These are phyloP conservation scores for Colletotrichum sidae DNA, from an alignment of 2,329 filamentous ascomycete genomes.

Conservation along the genomic window DNA sequence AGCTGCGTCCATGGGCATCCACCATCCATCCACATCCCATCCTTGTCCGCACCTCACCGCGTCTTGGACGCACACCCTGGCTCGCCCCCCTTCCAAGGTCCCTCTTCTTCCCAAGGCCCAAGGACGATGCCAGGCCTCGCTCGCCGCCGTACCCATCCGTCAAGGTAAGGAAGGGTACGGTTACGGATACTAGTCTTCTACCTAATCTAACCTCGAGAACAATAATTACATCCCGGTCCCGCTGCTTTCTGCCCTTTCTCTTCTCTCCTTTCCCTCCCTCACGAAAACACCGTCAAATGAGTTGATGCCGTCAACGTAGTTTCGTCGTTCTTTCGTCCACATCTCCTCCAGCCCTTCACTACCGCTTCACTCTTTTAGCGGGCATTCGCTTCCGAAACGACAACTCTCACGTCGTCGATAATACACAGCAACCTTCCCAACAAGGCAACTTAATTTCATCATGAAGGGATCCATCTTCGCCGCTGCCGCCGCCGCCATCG, in stretches of 20 bases:
- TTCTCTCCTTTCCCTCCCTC: conserved; percentile 49
- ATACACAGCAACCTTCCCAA: conserved; percentile 43
- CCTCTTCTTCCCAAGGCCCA: conserved; percentile 21
- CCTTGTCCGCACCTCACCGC: conserved; percentile 34
- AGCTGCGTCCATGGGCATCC: conserved; percentile 3
- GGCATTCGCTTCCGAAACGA: conserved; percentile 71
- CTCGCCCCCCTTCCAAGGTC: conserved; percentile 18
- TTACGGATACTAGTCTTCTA: conserved; percentile 33
- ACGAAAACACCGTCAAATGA: conserved; percentile 59
- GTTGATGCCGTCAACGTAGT: conserved; percentile 65
- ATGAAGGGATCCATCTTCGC: conserved; percentile 82
- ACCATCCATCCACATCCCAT: conserved; percentile 19
- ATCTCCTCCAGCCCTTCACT: conserved; percentile 51
- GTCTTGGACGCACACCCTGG: conserved; percentile 31
- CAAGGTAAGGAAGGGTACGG: conserved; percentile 9
- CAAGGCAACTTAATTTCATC: conserved; percentile 54
- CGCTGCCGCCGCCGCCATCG: conserved; percentile 71
- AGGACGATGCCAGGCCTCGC: conserved; percentile 3
- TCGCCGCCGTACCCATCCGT: conserved; percentile 11
- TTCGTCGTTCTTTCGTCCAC: conserved; percentile 64
- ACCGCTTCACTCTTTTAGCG: conserved; percentile 93
- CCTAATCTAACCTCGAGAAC: conserved; percentile 38
- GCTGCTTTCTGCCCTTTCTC: conserved; percentile 48
- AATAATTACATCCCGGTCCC: conserved; percentile 58
- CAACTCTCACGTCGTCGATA: conserved; percentile 39